Evolutionary conservation across 495 filamentous ascomycete species (phyloP), one percentile per base, ranked within the genome.

Genomic region (Penicillium paxilli): DNA sequence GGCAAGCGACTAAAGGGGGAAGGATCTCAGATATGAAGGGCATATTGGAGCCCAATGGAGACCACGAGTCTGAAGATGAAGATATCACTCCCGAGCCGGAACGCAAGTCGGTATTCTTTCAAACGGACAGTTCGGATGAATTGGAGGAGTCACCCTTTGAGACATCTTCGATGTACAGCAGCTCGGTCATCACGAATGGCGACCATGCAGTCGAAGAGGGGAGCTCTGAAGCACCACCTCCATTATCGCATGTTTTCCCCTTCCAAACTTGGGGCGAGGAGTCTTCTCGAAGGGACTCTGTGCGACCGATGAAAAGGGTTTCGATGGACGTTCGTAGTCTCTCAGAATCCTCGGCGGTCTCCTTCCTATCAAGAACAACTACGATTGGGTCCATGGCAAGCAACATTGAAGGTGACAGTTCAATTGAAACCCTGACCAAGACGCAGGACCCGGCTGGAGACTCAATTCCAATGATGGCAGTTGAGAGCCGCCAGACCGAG

Each of bases 401-500:
- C 57, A 83, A 79, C 5, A 82, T 93, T 25, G 91, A 95, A 71
- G 90, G 90, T 5, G 92, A 96, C 63, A 88, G 84, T 7, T 95
- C 91, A 1, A 85, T 91, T 51, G 89, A 92, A 66, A 87, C 83
- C 6, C 72, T 97, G 5, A 81, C 88, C 4, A 87, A 89, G 62
- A 96, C 91, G 0, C 89, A 94, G 60, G 86, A 92, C 59, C 76
- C 81, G 17, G 80, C 83, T 23, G 93, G 94, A 2, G 87, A 96
- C 62, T 96, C 92, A 5, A 82, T 97, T 17, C 80, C 85, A 14
- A 99, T 98, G 95, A 98, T 99, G 92, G 91, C 93, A 7, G 81
- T 97, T 26, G 91, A 96, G 61, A 82, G 85, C 49, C 79, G 83
- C 23, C 87, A 87, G 49, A 72, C 79, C 7, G 82, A 87, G 38